These are phyloP conservation scores for Ottelia alismoides DNA, from an alignment of 106 monocot genomes.

Conservation along the genomic window DNA sequence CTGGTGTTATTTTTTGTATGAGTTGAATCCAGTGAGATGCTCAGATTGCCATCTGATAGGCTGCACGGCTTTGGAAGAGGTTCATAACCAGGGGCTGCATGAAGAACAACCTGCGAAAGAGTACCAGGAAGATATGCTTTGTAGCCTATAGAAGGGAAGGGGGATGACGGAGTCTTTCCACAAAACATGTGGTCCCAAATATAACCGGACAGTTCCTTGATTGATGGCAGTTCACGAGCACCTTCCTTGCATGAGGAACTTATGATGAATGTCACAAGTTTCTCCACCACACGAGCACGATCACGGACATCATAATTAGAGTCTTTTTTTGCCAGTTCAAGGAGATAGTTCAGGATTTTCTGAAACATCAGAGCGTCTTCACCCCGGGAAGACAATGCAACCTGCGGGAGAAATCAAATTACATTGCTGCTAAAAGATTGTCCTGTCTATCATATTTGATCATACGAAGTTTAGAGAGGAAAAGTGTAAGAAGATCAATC, in stretches of 20 bases:
- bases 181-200: slow-evolving; percentile 29
- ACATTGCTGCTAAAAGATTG: too few relatives aligned
- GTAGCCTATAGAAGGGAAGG: slow-evolving; percentile 9
- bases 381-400: slow-evolving; percentile 27
- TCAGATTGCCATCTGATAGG: slow-evolving; percentile 17
- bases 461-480: too few relatives aligned
- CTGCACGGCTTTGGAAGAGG: slow-evolving; percentile 84
- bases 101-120: slow-evolving; percentile 85
- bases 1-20: slow-evolving; percentile 10
- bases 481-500: too few relatives aligned
- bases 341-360: slow-evolving; percentile 47
- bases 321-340: slow-evolving; percentile 76
- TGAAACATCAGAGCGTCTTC: slow-evolving; percentile 26
- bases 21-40: slow-evolving; percentile 3
- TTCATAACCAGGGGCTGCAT: slow-evolving; percentile 87
- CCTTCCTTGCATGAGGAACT: slow-evolving; percentile 4
- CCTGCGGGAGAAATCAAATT: too few relatives aligned
- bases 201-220: slow-evolving; percentile 13
- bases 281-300: slow-evolving; percentile 55
- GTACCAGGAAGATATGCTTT: slow-evolving; percentile 87
- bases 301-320: slow-evolving; percentile 74
- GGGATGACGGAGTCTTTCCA: slow-evolving; percentile 14
- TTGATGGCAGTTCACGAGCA: slow-evolving; percentile 5
- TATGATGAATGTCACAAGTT: slow-evolving; percentile 22
- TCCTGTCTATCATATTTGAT: too few relatives aligned